Evolutionary conservation across 2,329 filamentous ascomycete species (phyloP), one percentile per base, ranked within the genome.

Genomic region (Xylariaceae sp.): DNA sequence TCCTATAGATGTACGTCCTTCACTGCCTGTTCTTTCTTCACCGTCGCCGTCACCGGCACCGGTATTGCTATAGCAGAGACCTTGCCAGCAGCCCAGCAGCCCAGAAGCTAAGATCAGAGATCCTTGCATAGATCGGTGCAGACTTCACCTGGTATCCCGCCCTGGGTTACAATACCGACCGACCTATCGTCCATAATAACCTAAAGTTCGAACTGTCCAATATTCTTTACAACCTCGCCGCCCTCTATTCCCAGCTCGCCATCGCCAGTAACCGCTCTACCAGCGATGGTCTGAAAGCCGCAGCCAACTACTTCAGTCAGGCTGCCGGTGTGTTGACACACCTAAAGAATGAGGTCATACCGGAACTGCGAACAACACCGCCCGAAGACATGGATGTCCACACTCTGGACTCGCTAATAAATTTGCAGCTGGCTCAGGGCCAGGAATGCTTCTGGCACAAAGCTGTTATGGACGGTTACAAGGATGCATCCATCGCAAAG

Each of bases 391-490:
- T 99, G 92, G 95, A 99, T 67, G 82, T 86, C 48, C 84, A 90
- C 68, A 97, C 93, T 0, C 79, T 99, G 46, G 89, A 93, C 66
- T 91, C 90, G 50, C 76, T 98, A 44, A 85, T 90, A 65, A 85
- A 93, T 71, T 81, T 99, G 26, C 86, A 96, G 71, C 81, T 99
- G 9, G 93, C 93, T 1, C 92, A 99, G 71, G 93, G 89, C 23
- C 95, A 99, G 70, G 95, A 99, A 75, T 98, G 93, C 71, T 98
- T 95, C 74, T 99, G 95, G 95, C 89, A 95, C 65, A 98, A 96
- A 72, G 93, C 95, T 0, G 93, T 96, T 56, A 93, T 96, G 78
- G 93, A 97, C 70, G 87, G 88, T 20, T 86, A 96, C 75, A 97
- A 96, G 72, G 95, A 99, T 71, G 89, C 87, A 1, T 91, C 89